These are phyloP conservation scores for Pleurostoma richardsiae DNA, from an alignment of 2,329 filamentous ascomycete species.

Conservation along the genomic window DNA sequence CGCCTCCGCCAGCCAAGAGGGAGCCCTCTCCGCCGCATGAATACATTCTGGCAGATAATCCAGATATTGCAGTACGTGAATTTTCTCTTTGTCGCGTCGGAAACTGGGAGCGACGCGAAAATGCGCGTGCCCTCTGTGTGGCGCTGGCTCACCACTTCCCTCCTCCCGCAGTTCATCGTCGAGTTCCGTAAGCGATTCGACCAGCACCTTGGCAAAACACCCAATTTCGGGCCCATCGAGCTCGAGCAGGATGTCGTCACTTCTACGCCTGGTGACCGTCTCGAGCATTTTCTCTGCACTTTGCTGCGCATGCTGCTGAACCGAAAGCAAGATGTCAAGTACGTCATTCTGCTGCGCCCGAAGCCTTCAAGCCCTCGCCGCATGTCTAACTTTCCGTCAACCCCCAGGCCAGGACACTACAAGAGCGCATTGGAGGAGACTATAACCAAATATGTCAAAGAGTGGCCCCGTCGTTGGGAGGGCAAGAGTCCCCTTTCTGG, in stretches of 20 bases:
- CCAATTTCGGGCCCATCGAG: conserved; percentile 92
- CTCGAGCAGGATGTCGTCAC: conserved; percentile 83
- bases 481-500: conserved; percentile 78
- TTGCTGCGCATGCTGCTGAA: conserved; percentile 85
- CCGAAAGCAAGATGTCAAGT: conserved; percentile 99
- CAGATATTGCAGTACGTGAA: conserved; percentile 80
- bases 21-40: conserved; percentile 87
- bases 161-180: conserved; percentile 74
- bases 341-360: conserved; percentile 28
- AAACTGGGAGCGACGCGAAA: conserved; percentile 40
- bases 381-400: no score
- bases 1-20: conserved; percentile 65
- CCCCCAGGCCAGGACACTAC: conserved; percentile 78
- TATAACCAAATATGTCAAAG: conserved; percentile 73
- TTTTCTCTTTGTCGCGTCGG: conserved; percentile 30
- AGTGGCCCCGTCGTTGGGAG: conserved; percentile 86
- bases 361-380: no score
- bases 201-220: conserved; percentile 81
- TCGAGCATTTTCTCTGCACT: conserved; percentile 85
- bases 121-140: conserved; percentile 38
- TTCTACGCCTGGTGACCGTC: conserved; percentile 71
- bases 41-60: conserved; percentile 83
- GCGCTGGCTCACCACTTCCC: conserved; percentile 26
- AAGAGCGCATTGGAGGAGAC: conserved; percentile 91
- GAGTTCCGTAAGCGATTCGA: conserved; percentile 95